A percentile compares a stretch with the other conserved stretches of the same genome.
These are phyloP conservation scores for Lophiotrema nucula DNA, from an alignment of 495 filamentous ascomycete genomes.

Conservation along the genomic window DNA sequence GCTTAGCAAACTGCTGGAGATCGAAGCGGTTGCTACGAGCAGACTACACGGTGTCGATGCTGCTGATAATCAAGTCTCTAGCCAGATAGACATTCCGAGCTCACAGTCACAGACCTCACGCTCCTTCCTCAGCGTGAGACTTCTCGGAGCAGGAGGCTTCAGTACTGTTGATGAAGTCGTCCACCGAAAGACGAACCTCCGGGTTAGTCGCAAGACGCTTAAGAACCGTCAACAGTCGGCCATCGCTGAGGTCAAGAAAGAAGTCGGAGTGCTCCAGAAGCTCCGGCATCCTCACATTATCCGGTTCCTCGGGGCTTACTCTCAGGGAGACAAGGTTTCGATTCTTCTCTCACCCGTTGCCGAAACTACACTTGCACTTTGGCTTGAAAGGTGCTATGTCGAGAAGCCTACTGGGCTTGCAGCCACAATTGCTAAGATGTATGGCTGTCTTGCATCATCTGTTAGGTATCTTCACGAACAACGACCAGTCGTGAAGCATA, in stretches of 20 bases:
- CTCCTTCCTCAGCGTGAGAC: conserved; percentile 26
- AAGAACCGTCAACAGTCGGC: conserved; percentile 21
- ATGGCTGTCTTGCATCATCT: conserved; percentile 28
- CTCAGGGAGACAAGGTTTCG: conserved; percentile 29
- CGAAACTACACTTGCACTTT: conserved; percentile 27
- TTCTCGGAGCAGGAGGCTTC: conserved; percentile 32
- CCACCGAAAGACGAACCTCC: conserved; percentile 24
- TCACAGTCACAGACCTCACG: conserved; percentile 2
- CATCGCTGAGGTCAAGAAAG: conserved; percentile 24
- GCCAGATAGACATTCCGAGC: neutral
- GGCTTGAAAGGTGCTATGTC: conserved; percentile 13
- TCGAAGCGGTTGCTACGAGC: no score
- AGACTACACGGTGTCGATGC: neutral
- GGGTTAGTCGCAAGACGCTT: conserved; percentile 31
- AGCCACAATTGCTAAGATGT: conserved; percentile 26
- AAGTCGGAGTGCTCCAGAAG: conserved; percentile 32
- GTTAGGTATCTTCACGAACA: conserved; percentile 32
- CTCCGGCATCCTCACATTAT: conserved; percentile 36
- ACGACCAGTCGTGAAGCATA: conserved; percentile 30
- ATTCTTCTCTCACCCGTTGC: conserved; percentile 33
- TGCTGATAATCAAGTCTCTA: neutral
- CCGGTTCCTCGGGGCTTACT: conserved; percentile 29
- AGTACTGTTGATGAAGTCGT: conserved; percentile 32
- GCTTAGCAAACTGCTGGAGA: neutral
- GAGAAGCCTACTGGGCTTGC: conserved; percentile 3